Percentiles rank a stretch among this genome's conserved stretches.
These are phyloP conservation scores for Suaeda aralocaspica DNA, from an alignment of 148 eudicot genomes.

Conservation along the genomic window DNA sequence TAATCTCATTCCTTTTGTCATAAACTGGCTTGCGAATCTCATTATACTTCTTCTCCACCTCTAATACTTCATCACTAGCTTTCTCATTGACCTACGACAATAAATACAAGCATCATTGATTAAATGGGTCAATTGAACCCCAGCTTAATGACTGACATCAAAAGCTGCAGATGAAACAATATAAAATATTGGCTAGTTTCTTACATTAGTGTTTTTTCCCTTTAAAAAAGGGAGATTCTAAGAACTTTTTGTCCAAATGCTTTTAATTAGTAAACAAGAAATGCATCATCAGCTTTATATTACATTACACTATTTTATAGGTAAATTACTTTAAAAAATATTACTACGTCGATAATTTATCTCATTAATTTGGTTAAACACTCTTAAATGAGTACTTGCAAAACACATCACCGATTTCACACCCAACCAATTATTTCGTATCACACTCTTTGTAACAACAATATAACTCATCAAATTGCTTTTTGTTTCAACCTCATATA, in stretches of 20 bases:
- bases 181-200: background rate
- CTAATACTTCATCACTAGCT: slow-evolving; percentile 86
- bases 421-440: background rate
- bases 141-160: background rate
- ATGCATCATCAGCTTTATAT: too few species aligned
- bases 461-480: too few species aligned
- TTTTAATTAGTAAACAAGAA: too few species aligned
- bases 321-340: too few species aligned
- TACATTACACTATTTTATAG: too few species aligned
- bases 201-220: too few species aligned
- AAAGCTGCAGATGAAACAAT: background rate
- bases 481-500: background rate
- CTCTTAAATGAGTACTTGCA: background rate
- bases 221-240: too few species aligned
- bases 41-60: slow-evolving; percentile 82
- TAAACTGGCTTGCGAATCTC: slow-evolving; percentile 82
- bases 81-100: slow-evolving; percentile 74
- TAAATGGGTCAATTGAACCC: background rate
- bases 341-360: too few species aligned
- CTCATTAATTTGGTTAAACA: background rate
- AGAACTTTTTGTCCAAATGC: too few species aligned
- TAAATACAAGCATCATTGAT: background rate
- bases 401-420: background rate
- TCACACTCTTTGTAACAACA: background rate
- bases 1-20: slow-evolving; percentile 69